Conservation (phyloP, 2,329 filamentous ascomycete species). For the Talaromyces sp. region DNA sequence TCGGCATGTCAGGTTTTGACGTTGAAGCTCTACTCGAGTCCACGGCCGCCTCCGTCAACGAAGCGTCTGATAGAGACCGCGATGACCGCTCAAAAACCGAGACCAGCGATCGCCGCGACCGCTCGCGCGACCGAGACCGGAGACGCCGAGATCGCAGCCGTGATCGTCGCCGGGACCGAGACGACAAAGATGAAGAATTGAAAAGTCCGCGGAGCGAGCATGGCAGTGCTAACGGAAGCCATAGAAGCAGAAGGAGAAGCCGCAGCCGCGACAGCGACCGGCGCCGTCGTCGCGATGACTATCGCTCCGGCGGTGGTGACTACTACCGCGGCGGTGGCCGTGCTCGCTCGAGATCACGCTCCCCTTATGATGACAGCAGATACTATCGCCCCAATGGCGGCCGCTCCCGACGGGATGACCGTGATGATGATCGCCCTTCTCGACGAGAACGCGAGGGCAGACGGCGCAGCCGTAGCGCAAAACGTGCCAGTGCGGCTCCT, state of each 20-base stretch:
- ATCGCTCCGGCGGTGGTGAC: conserved; percentile 60
- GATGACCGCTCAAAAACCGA: conserved; percentile 55
- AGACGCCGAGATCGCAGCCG: conserved; percentile 57
- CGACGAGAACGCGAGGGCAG: conserved; percentile 48
- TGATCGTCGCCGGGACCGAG: conserved; percentile 46
- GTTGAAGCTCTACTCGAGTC: conserved; percentile 89
- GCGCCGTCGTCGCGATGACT: conserved; percentile 62
- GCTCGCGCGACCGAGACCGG: conserved; percentile 29
- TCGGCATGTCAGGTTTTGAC: conserved; percentile 64
- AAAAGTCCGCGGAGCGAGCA: conserved; percentile 69
- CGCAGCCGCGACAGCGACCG: conserved; percentile 71
- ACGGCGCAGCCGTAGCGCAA: conserved; percentile 39
- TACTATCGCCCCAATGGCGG: conserved; percentile 47
- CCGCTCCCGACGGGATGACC: conserved; percentile 45
- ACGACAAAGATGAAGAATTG: conserved; percentile 54
- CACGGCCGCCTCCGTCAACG: conserved; percentile 56
- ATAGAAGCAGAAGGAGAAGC: conserved; percentile 76
- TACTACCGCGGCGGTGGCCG: conserved; percentile 64
- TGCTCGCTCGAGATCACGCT: conserved; percentile 65
- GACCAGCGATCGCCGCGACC: conserved; percentile 45
- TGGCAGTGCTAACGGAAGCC: conserved; percentile 62
- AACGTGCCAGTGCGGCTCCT: conserved; percentile 42
- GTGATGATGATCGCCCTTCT: conserved; percentile 41
- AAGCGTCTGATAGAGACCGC: conserved; percentile 42
- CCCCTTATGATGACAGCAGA: conserved; percentile 55